Evolutionary conservation across 257 asterid species (phyloP), one percentile per base, ranked within the genome.

Genomic region (Henckelia pumila): DNA sequence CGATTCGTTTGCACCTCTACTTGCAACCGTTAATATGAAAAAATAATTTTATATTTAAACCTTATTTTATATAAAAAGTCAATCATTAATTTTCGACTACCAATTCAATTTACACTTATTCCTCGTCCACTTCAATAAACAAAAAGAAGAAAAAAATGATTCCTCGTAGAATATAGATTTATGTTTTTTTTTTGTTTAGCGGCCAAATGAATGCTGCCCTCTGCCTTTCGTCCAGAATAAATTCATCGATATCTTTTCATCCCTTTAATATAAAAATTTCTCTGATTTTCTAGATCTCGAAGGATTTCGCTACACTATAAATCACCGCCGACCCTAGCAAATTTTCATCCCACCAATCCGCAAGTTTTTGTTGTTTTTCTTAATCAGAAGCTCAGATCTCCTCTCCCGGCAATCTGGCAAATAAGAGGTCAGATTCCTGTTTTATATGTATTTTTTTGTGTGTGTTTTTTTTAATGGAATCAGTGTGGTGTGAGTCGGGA

Each of bases 361-460:
- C 57, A 21, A 32, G 20, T 66, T 52, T 25, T 66, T 10, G 47
- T 20, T 20, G 61, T 55, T 68, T 52, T 72, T 68, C 63, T 62
- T 37, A 61, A 40, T 25, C 72, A 53, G 66, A 77, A 35, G 73
- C 71, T 56, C 25, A 66, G 20, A 47, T 47, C 1, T 69, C 62
- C 59, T 35, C 60, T 70, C 58, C 74, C 40, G 78, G 75, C 77
- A 87, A 89, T 76, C 96, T 89, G 92, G 91, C 91, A 80, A 55
- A 71, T 72, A 72, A 67, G 85, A 84, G 96, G 95, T 83, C 1
- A 52, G 44, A 25, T 30, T 66, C 10, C 25, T 13, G 26, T 10
- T 23, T 13, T 25, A 26, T 6, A 17, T 65, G 20, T 40, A 11
- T 37, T 2, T 13, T 11, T 40, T 13, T 14, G 4, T 9, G 0